Percentiles rank a stretch among this genome's conserved stretches.
phyloP scores from a whole-genome alignment of 495 filamentous ascomycete species.

The Parachaetomium inaequale region DNA sequence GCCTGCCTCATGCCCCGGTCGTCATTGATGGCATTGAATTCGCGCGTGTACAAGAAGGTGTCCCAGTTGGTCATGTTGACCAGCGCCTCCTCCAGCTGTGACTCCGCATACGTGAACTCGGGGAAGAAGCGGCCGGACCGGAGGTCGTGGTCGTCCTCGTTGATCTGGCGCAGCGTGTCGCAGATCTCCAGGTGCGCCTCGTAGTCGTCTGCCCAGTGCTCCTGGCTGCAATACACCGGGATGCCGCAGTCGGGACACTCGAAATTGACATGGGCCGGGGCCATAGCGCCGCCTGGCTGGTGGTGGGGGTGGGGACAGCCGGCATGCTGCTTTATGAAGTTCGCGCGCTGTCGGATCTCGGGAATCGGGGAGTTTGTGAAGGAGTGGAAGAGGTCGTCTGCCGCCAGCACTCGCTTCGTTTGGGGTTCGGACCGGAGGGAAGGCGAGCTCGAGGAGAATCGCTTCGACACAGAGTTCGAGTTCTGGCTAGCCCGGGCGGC shows the following conservation, averaged over 20 bases:
- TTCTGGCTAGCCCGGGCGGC: not conserved
- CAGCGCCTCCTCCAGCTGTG: slow-evolving; percentile 84
- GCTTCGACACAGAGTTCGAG: slow-evolving; percentile 14
- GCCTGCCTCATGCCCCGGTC: slow-evolving; percentile 85
- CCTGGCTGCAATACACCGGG: slow-evolving; percentile 86
- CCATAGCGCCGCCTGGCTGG: slow-evolving; percentile 52
- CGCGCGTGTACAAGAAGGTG: slow-evolving; percentile 84
- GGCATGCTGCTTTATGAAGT: slow-evolving; percentile 84
- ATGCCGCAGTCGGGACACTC: slow-evolving; percentile 97
- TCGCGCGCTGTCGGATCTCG: slow-evolving; percentile 77
- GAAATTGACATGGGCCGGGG: slow-evolving; percentile 78
- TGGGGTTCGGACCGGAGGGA: not conserved
- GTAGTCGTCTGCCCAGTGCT: slow-evolving; percentile 93
- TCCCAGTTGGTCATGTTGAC: slow-evolving; percentile 99
- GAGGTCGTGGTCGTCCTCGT: slow-evolving; percentile 97
- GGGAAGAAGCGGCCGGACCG: slow-evolving; percentile 85
- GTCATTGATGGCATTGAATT: slow-evolving; percentile 83
- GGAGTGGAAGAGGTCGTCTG: slow-evolving; percentile 87
- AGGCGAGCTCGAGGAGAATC: slow-evolving; percentile 20
- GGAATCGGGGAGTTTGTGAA: slow-evolving; percentile 84
- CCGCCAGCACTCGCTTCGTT: slow-evolving; percentile 51
- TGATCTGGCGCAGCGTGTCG: slow-evolving; percentile 84
- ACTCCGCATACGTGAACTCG: slow-evolving; percentile 85
- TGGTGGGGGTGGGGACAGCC: slow-evolving; percentile 89
- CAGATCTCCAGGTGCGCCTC: slow-evolving; percentile 88